These are phyloP conservation scores for Claviceps sp. DNA, from an alignment of 2,329 filamentous ascomycete genomes.

Conservation along the genomic window DNA sequence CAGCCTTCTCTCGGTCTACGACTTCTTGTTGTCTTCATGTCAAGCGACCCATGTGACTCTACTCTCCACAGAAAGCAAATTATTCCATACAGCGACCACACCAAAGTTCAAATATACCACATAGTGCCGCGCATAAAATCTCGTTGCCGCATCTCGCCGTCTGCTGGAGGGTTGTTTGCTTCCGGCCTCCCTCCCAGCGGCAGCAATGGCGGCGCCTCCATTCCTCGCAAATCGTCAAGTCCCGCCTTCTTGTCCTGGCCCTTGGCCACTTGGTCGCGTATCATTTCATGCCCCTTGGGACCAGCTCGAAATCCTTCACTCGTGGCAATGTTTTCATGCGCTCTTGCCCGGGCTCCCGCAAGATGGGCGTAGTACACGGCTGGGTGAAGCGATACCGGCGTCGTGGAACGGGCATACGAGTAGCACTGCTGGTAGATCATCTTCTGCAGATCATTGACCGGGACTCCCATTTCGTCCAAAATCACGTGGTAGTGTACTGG, in stretches of 20 bases:
- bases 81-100: background rate
- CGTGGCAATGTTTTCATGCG: constrained; percentile 48
- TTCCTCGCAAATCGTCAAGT: constrained; percentile 9
- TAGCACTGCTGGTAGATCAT: constrained; percentile 95
- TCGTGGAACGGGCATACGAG: constrained; percentile 83
- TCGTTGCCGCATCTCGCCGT: constrained; percentile 20
- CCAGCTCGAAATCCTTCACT: constrained; percentile 31
- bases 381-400: constrained; percentile 76
- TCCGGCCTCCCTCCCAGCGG: constrained; percentile 15
- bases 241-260: constrained; percentile 13
- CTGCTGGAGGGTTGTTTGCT: constrained; percentile 9
- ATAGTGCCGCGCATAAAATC: constrained; percentile 26
- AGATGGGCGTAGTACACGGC: constrained; percentile 95
- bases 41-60: too few relatives aligned
- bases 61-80: background rate
- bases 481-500: constrained; percentile 90
- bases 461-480: constrained; percentile 60
- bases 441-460: constrained; percentile 58
- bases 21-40: too few relatives aligned
- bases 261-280: constrained; percentile 26
- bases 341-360: constrained; percentile 64
- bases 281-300: constrained; percentile 29
- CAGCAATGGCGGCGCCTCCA: constrained; percentile 18
- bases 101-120: constrained; percentile 26
- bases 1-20: too few relatives aligned